A percentile compares a stretch with the other conserved stretches of the same genome.
These are phyloP conservation scores for Neurospora sp. DNA, from an alignment of 495 filamentous ascomycete genomes.

Conservation along the genomic window DNA sequence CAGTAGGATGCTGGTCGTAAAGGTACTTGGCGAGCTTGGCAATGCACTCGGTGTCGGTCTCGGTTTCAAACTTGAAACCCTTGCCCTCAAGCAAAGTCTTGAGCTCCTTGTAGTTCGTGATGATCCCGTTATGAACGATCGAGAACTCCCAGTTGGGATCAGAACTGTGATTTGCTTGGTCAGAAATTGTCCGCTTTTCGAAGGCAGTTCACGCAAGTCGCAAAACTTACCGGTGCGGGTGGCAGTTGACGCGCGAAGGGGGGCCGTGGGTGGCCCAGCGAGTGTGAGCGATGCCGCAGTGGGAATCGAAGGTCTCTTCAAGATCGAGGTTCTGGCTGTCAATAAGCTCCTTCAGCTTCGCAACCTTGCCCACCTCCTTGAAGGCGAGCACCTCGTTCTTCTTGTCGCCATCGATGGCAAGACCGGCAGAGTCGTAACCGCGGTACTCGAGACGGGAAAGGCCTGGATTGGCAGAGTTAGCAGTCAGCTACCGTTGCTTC, in stretches of 20 bases:
- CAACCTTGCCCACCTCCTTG: slow-evolving; percentile 99
- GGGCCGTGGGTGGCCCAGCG: slow-evolving; percentile 97
- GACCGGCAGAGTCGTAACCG: slow-evolving; percentile 93
- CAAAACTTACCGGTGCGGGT: slow-evolving; percentile 77
- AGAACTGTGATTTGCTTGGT: slow-evolving; percentile 25
- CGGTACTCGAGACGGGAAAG: slow-evolving; percentile 86
- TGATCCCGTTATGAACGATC: slow-evolving; percentile 98
- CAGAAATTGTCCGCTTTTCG: background rate
- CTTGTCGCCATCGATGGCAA: slow-evolving; percentile 96
- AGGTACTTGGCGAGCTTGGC: slow-evolving; percentile 98
- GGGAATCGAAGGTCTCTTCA: slow-evolving; percentile 88
- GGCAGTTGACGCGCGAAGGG: slow-evolving; percentile 89
- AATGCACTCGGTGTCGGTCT: slow-evolving; percentile 98
- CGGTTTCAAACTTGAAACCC: slow-evolving; percentile 96
- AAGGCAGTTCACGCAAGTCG: background rate
- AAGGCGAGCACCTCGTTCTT: slow-evolving; percentile 95
- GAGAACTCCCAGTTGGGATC: slow-evolving; percentile 92
- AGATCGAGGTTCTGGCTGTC: slow-evolving; percentile 72
- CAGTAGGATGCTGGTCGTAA: slow-evolving; percentile 87
- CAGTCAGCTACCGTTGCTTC: slow-evolving; percentile 10
- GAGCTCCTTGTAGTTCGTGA: slow-evolving; percentile 99
- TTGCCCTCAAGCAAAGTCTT: slow-evolving; percentile 86
- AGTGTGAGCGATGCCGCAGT: slow-evolving; percentile 96
- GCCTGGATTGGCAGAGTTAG: slow-evolving; percentile 33
- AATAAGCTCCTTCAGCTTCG: slow-evolving; percentile 87